Base-by-base conservation (phyloP, 805 yeast genomes). In the Saccharomycopsis guyanensis region DNA sequence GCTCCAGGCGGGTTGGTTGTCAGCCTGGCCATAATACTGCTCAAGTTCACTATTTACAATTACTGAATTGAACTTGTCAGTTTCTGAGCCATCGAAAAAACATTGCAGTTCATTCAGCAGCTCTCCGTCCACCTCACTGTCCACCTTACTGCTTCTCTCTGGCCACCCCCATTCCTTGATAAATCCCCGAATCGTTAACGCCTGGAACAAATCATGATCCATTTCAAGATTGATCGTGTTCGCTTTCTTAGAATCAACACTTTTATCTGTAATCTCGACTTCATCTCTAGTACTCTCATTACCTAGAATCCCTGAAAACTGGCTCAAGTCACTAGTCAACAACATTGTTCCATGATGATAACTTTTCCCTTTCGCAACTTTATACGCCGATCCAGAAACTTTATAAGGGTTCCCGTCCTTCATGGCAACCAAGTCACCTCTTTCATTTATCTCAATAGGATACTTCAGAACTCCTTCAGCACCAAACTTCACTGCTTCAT, bases 321-420 rank as follows among this genome's bases (percentile, higher is more conserved):
- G 63, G n/a, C 69, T 69, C 22, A 93, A 63, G 33, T 79, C 69
- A 36, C 94, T 79, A 45, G 75, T 66, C 20, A 93, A 66, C 5
- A 93, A 68, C 96, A 93, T 86, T 0, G 99, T 93, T 0, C 97
- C 98, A 65, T 93, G 99, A 59, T 93, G 98, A 54, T 89, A 82
- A 4, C 95, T 79, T 55, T 78, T 78, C 0, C 93, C 89, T 41
- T 74, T 72, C 3, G 95, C 80, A 27, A 93, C 70, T 59, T 89
- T 89, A 63, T 76, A 93, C 0, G 98, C 97, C 5, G 95, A 85
- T 0, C 99, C 99, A 55, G 95, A 83, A 3, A 93, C 78, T 58
- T 93, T 93, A 2, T 62, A 57, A 6, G 6, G 10, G 6, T 6
- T 10, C 20, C 60, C 66, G 1, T 63, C 66, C 13, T 57, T 57